phyloP scores from a whole-genome alignment of 2,329 filamentous ascomycete genomes.

The Trichophaea hybrida region DNA sequence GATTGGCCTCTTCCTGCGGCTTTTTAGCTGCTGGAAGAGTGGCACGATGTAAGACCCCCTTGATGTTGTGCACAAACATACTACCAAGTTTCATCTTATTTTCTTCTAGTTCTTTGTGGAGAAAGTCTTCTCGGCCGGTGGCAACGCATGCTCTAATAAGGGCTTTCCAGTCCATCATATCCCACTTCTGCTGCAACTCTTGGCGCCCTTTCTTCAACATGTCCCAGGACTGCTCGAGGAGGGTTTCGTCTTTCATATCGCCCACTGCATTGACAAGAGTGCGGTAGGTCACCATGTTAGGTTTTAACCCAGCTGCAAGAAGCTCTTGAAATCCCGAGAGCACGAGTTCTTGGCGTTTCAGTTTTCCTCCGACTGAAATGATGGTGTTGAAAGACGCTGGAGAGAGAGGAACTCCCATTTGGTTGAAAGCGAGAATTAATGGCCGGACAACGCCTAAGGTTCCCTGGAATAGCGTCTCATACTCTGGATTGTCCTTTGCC shows the following conservation, averaged over 20 bases:
- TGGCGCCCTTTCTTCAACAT: slow-evolving; percentile 19
- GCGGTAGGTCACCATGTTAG: slow-evolving; percentile 29
- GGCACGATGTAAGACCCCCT: neutral
- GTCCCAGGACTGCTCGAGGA: slow-evolving; percentile 28
- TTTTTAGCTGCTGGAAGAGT: neutral
- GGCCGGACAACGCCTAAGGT: slow-evolving; percentile 27
- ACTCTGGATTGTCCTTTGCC: slow-evolving; percentile 19
- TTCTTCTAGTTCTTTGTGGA: slow-evolving; percentile 5
- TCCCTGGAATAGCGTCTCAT: slow-evolving; percentile 10
- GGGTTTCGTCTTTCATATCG: slow-evolving; percentile 26
- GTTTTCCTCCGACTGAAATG: slow-evolving; percentile 29
- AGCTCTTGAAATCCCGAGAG: slow-evolving; percentile 28
- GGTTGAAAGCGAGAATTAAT: slow-evolving; percentile 28
- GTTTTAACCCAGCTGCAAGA: slow-evolving; percentile 25
- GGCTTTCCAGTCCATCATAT: neutral
- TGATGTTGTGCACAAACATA: slow-evolving; percentile 3
- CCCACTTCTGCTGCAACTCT: neutral
- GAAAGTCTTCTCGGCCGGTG: slow-evolving; percentile 3
- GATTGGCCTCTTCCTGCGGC: neutral
- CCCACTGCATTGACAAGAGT: slow-evolving; percentile 29
- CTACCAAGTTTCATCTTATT: neutral
- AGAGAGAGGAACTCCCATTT: slow-evolving; percentile 26
- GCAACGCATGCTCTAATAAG: slow-evolving; percentile 8
- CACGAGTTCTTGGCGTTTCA: slow-evolving; percentile 27
- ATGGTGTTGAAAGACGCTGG: slow-evolving; percentile 31